These are phyloP conservation scores for Circinella umbellata DNA, from an alignment of 371 early-diverging fungal genomes.

Conservation along the genomic window DNA sequence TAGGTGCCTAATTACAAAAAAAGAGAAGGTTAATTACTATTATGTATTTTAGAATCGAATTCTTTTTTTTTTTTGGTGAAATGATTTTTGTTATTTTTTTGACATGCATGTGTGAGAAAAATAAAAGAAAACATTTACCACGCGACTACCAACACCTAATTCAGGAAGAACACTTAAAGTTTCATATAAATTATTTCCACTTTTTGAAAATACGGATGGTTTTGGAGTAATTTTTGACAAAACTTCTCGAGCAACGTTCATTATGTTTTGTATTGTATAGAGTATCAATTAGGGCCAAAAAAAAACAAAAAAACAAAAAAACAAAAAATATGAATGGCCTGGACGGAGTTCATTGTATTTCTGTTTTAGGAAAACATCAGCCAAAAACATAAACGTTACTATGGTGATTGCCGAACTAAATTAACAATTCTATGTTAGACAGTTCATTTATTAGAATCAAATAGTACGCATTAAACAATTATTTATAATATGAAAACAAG, in stretches of 20 bases:
- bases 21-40: too few relatives aligned
- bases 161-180: slow-evolving; percentile 30
- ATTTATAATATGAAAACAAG: too few relatives aligned
- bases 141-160: slow-evolving; percentile 33
- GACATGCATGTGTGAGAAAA: neutral
- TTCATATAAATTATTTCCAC: slow-evolving; percentile 31
- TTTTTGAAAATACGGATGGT: slow-evolving; percentile 22
- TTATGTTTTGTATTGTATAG: neutral
- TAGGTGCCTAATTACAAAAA: slow-evolving; percentile 23
- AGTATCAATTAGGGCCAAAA: neutral
- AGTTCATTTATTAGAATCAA: too few relatives aligned
- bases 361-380: too few relatives aligned
- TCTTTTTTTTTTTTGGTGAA: neutral
- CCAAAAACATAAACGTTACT: too few relatives aligned
- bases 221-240: slow-evolving; percentile 14
- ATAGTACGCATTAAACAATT: too few relatives aligned
- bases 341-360: too few relatives aligned
- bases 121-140: slow-evolving; percentile 25
- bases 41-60: too few relatives aligned
- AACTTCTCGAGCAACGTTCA: slow-evolving; percentile 15
- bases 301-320: neutral
- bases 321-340: too few relatives aligned
- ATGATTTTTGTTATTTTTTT: neutral
- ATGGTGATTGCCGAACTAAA: too few relatives aligned
- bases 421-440: too few relatives aligned